Base-by-base conservation (phyloP, 176 grass and related monocot species). In the Oryza nivara region DNA sequence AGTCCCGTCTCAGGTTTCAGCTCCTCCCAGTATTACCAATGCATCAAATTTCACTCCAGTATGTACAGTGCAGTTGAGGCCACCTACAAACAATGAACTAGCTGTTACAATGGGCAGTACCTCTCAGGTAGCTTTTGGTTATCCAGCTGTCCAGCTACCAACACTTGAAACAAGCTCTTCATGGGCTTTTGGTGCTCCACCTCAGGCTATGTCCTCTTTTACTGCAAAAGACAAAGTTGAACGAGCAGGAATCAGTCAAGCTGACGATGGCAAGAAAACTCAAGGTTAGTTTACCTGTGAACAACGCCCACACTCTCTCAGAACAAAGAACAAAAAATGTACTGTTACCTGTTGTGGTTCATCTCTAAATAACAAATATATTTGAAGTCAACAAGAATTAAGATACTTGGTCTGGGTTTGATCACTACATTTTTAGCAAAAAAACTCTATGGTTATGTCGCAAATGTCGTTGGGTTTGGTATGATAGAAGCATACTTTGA, bases 141-240 rank as follows among this genome's bases (percentile, higher is more conserved):
- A 99, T 77, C 71, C 91, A 38, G 68, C 96, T 75, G 75, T 83
- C 23, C 96, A 99, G 78, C 91, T 94, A 54, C 96, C 96, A 71
- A 91, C 84, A 86, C 91, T 99, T 64, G 96, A 99, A 91, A 99
- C 91, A n/a, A 93, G 87, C 77, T 88, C 88, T 68, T 94, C 90
- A 25, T 96, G 93, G 93, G 91, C 89, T 72, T 96, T 92, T 87
- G 86, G 88, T 84, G 72, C 84, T 58, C 89, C 88, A n/a, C 70
- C 78, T 79, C 86, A 87, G 26, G 72, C 49, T 70, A 35, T 78
- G 32, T 92, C 89, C 81, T 89, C 83, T 23, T 67, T 82, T 80
- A 45, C 51, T 77, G 78, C 40, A 72, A 84, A 87, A 84, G 88
- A 87, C 45, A 85, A 82, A 51, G 75, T 36, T 64, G 87, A 90